Percentiles rank a stretch among this genome's conserved stretches.
Conservation (phyloP, 768 basidiomycete species). For the Scleroderma citrinum region DNA sequence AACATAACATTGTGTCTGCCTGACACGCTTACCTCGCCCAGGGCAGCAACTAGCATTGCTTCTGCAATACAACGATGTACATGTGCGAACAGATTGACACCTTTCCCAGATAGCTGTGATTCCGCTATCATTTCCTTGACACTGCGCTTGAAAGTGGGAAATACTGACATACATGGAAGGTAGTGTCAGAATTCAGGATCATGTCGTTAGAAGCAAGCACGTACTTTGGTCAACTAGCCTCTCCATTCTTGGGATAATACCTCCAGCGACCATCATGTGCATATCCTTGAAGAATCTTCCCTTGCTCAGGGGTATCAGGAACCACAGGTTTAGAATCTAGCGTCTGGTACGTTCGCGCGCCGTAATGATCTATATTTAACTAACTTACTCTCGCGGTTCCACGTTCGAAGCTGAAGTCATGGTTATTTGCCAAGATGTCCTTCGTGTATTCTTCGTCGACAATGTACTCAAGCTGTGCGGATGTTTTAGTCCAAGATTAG, state of each 20-base stretch:
- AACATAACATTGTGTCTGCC: too few relatives aligned
- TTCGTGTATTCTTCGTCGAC: slow-evolving; percentile 22
- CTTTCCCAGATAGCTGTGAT: background rate
- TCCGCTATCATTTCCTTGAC: slow-evolving; percentile 11
- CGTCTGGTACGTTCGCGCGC: background rate
- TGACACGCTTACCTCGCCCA: slow-evolving; percentile 20
- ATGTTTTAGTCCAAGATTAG: background rate
- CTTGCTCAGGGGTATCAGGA: slow-evolving; percentile 11
- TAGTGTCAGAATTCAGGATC: too few relatives aligned
- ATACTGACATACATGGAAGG: slow-evolving; percentile 6
- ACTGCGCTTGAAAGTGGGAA: slow-evolving; percentile 20
- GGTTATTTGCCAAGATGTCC: slow-evolving; percentile 23
- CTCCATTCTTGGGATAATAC: slow-evolving; percentile 22
- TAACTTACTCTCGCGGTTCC: slow-evolving; percentile 24
- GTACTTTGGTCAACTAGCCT: slow-evolving; percentile 17
- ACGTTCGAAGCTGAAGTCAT: slow-evolving; percentile 29
- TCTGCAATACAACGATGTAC: slow-evolving; percentile 26
- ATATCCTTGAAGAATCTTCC: slow-evolving; percentile 3
- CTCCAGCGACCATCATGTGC: slow-evolving; percentile 1
- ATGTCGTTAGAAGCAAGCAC: background rate
- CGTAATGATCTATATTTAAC: background rate
- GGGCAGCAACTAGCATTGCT: slow-evolving; percentile 25
- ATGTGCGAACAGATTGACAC: slow-evolving; percentile 22
- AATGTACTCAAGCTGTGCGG: slow-evolving; percentile 29
- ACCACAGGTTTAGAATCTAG: slow-evolving; percentile 30